Percentiles rank a stretch among this genome's conserved stretches.
These are phyloP conservation scores for Endoconidiophora laricicola DNA, from an alignment of 2,329 filamentous ascomycete genomes.

Conservation along the genomic window DNA sequence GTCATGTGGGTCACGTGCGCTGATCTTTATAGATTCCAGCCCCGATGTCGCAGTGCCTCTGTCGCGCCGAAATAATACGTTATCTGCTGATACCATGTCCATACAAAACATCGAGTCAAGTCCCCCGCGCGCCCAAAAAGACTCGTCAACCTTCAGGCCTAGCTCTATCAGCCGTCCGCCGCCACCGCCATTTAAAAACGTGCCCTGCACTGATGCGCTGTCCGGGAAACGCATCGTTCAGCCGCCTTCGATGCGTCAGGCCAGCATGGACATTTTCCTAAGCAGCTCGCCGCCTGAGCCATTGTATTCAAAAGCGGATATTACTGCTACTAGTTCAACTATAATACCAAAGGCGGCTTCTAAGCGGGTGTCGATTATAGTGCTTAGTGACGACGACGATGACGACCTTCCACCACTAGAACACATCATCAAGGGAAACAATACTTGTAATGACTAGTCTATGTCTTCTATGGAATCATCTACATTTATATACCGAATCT, in stretches of 20 bases:
- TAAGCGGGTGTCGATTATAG: background rate
- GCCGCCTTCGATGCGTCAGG: slow-evolving; percentile 1
- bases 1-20: background rate
- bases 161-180: no score
- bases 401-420: background rate
- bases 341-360: background rate
- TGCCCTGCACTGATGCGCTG: background rate
- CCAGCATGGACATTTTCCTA: slow-evolving; percentile 7
- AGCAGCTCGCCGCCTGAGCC: slow-evolving; percentile 7
- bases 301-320: background rate
- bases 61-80: background rate
- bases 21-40: slow-evolving; percentile 4
- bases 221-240: slow-evolving; percentile 3
- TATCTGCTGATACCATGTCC: background rate
- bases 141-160: no score
- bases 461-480: no score
- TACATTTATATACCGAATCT: no score
- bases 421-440: background rate
- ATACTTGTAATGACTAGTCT: no score
- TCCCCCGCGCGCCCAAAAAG: no score
- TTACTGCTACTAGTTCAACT: background rate
- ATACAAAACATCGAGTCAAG: no score
- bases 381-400: slow-evolving; percentile 6
- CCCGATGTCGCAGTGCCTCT: background rate
- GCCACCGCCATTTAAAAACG: no score